A percentile compares a stretch with the other conserved stretches of the same genome.
These are phyloP conservation scores for Vigna trinervia DNA, from an alignment of 306 rosid species.

Conservation along the genomic window DNA sequence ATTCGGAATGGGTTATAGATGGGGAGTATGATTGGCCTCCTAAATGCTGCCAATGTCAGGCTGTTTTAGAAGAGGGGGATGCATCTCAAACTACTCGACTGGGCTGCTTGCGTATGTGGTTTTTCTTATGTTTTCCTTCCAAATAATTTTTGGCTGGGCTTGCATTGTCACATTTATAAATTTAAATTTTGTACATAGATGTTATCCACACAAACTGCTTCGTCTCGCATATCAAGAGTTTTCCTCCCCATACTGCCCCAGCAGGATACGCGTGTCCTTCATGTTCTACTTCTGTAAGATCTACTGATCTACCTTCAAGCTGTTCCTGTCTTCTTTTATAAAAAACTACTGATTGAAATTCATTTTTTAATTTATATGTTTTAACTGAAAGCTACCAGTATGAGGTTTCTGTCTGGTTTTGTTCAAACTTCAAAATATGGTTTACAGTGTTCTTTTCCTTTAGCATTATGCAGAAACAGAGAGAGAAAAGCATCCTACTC, in stretches of 20 bases:
- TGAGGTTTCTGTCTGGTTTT: slow-evolving; percentile 19
- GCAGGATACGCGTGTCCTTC: slow-evolving; percentile 97
- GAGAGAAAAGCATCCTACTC: background rate
- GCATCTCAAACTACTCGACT: slow-evolving; percentile 83
- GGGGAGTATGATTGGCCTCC: slow-evolving; percentile 99
- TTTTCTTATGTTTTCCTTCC: slow-evolving; percentile 38
- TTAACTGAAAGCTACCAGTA: slow-evolving; percentile 13
- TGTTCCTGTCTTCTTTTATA: slow-evolving; percentile 27
- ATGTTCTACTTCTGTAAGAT: slow-evolving; percentile 85
- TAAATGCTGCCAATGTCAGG: slow-evolving; percentile 85
- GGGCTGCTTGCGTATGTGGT: slow-evolving; percentile 96
- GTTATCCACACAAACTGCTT: slow-evolving; percentile 91
- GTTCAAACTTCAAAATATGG: slow-evolving; percentile 33
- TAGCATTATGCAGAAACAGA: slow-evolving; percentile 14
- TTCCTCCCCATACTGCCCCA: slow-evolving; percentile 93
- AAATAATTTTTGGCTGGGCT: slow-evolving; percentile 36
- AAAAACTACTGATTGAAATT: slow-evolving; percentile 2
- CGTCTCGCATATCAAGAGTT: slow-evolving; percentile 89
- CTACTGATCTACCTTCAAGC: slow-evolving; percentile 47
- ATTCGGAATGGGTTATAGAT: slow-evolving; percentile 98
- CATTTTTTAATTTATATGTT: background rate
- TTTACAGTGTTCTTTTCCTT: slow-evolving; percentile 17
- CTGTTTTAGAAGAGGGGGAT: slow-evolving; percentile 67
- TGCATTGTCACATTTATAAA: slow-evolving; percentile 40
- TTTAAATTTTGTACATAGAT: slow-evolving; percentile 60